These are phyloP conservation scores for Forsythia suspensa DNA, from an alignment of 257 asterid species.

Conservation along the genomic window DNA sequence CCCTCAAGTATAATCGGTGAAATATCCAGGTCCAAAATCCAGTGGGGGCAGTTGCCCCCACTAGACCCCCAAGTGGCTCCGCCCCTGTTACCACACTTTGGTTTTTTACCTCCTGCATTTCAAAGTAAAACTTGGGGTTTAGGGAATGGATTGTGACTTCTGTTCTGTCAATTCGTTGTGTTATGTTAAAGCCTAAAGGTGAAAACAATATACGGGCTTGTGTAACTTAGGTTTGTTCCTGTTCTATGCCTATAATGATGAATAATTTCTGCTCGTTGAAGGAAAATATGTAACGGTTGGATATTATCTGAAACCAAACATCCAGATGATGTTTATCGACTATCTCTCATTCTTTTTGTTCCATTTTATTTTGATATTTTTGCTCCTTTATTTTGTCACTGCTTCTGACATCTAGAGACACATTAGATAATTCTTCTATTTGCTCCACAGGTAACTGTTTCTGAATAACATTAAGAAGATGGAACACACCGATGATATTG, in stretches of 20 bases:
- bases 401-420: background rate
- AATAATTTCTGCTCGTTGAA: background rate
- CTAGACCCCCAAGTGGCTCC: background rate
- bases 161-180: background rate
- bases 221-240: background rate
- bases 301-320: background rate
- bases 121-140: background rate
- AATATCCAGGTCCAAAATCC: background rate
- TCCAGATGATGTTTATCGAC: background rate
- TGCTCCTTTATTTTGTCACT: background rate
- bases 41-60: background rate
- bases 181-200: background rate
- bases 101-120: no score
- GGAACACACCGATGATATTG: constrained; percentile 74
- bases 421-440: background rate
- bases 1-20: background rate
- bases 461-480: constrained; percentile 32
- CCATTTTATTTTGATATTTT: background rate
- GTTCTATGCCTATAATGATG: background rate
- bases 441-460: background rate
- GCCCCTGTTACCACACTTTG: background rate
- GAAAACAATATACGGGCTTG: background rate
- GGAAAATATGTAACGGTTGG: background rate
- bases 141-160: background rate
- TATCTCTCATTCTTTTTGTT: background rate